Evolutionary conservation across 805 yeast species (phyloP).

Genomic region (Starmerella apicola): DNA sequence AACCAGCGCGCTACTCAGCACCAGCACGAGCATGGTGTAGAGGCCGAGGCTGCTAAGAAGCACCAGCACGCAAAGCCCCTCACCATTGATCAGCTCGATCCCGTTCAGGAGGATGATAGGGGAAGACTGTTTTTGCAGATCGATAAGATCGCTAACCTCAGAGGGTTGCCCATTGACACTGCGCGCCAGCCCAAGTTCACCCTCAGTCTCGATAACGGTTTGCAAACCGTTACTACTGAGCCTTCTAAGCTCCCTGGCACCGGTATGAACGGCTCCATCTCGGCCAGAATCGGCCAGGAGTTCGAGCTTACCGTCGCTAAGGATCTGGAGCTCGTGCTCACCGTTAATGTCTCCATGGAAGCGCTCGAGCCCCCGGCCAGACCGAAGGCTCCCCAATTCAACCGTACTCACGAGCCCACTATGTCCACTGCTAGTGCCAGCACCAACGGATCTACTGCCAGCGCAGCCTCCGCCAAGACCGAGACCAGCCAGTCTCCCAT

Average conservation of each 20-base stretch:
- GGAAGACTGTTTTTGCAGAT: constrained; percentile 23
- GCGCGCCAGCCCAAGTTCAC: constrained; percentile 22
- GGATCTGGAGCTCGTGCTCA: constrained; percentile 51
- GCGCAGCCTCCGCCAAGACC: neutral
- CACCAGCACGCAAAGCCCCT: neutral
- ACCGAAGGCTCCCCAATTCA: constrained; percentile 10
- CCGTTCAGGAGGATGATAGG: constrained; percentile 20
- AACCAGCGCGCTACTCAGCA: neutral
- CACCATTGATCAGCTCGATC: constrained; percentile 18
- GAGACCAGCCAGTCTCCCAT: constrained; percentile 5
- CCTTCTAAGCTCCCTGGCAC: constrained; percentile 17
- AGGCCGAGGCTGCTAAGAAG: neutral
- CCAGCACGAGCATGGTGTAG: neutral
- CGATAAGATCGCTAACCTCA: constrained; percentile 17
- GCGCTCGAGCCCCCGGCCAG: constrained; percentile 32
- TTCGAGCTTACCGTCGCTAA: constrained; percentile 61
- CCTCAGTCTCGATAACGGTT: constrained; percentile 22
- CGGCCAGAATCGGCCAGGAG: constrained; percentile 39
- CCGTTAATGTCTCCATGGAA: constrained; percentile 44
- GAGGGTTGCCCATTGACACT: constrained; percentile 20
- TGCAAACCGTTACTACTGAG: constrained; percentile 22
- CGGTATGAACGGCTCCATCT: constrained; percentile 11
- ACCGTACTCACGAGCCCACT: constrained; percentile 1
- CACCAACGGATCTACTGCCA: neutral
- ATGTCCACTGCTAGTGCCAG: neutral